Conservation (phyloP, 2,329 filamentous ascomycete genomes). For the Alternaria brassicae region DNA sequence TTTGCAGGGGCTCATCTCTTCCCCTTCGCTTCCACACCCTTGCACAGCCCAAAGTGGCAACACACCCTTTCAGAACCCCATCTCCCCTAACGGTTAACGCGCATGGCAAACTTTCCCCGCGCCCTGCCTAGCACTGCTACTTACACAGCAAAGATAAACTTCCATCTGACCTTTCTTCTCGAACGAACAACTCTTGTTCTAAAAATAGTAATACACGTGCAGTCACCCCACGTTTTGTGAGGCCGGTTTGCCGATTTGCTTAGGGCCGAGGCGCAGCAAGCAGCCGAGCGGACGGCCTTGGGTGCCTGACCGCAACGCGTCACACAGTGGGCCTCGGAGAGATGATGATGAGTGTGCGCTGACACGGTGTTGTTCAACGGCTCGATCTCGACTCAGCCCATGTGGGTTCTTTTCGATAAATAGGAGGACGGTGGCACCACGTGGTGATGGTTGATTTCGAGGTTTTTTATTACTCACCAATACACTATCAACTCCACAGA, state of each 20-base stretch:
- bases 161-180: background rate
- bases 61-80: background rate
- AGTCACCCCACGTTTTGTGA: background rate
- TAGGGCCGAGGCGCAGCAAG: conserved; percentile 3
- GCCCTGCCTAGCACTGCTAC: background rate
- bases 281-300: background rate
- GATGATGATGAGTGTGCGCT: conserved; percentile 3
- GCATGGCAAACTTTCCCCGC: background rate
- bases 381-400: background rate
- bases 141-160: conserved; percentile 5
- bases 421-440: background rate
- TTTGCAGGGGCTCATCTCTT: conserved; percentile 7
- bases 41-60: conserved; percentile 12
- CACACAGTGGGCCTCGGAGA: conserved; percentile 4
- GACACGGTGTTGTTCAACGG: conserved; percentile 1
- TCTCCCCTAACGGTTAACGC: background rate
- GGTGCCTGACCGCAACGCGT: conserved; percentile 2
- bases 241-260: background rate
- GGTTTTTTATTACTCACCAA: background rate
- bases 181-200: background rate
- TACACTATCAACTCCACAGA: background rate
- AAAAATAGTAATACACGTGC: conserved; percentile 7
- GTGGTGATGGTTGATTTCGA: background rate
- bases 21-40: conserved; percentile 6
- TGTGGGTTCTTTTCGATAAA: background rate